A percentile compares a stretch with the other conserved stretches of the same genome.
Evolutionary conservation across 805 yeast species (phyloP).

Genomic region (Torulaspora quercuum): DNA sequence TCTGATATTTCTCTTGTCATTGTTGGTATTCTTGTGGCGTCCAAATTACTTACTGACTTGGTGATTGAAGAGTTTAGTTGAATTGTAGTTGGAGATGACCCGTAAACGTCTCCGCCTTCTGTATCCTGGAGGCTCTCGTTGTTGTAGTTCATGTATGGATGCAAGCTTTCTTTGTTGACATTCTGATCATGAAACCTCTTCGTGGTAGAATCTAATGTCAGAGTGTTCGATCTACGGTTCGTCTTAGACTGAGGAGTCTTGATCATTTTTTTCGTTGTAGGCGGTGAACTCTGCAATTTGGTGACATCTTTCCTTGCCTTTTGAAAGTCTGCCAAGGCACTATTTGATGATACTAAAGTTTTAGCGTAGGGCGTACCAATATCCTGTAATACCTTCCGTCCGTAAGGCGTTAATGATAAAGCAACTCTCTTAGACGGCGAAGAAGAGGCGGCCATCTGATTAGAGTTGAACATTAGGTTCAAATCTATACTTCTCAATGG

Average conservation of each 20-base stretch:
- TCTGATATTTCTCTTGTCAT: slow-evolving; percentile 14
- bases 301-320: slow-evolving; percentile 31
- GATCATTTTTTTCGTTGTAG: slow-evolving; percentile 8
- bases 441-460: slow-evolving; percentile 21
- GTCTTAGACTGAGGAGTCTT: slow-evolving; percentile 12
- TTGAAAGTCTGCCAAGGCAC: slow-evolving; percentile 36
- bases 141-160: slow-evolving; percentile 1
- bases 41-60: slow-evolving; percentile 27
- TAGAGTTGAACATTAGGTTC: slow-evolving; percentile 34
- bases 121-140: slow-evolving; percentile 6
- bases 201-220: neutral
- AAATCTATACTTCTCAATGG: slow-evolving; percentile 35
- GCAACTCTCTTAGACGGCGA: slow-evolving; percentile 34
- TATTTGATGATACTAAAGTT: slow-evolving; percentile 27
- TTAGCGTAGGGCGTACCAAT: slow-evolving; percentile 34
- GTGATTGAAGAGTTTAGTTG: slow-evolving; percentile 36
- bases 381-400: slow-evolving; percentile 32
- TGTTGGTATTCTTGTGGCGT: slow-evolving; percentile 20
- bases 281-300: slow-evolving; percentile 18
- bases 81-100: slow-evolving; percentile 38
- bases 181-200: neutral
- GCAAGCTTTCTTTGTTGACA: slow-evolving; percentile 1
- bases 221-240: neutral
- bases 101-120: slow-evolving; percentile 26
- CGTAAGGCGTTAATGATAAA: slow-evolving; percentile 35